Evolutionary conservation across 805 yeast genomes (phyloP), one percentile per base, ranked within the genome.

Genomic region (Ogataea parapolymorpha): DNA sequence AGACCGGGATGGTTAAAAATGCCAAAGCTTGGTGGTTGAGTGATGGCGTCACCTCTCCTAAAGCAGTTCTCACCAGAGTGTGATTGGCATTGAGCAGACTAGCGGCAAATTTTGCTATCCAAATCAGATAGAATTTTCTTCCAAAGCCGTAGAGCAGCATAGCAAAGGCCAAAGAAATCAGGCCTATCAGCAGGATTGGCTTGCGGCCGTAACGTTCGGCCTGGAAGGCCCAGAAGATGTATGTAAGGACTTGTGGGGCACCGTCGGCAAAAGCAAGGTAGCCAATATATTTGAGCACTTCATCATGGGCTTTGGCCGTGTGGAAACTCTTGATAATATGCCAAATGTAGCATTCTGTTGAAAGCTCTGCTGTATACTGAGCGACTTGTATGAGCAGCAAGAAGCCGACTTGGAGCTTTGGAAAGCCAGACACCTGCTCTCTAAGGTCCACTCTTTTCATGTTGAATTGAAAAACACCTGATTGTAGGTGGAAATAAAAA

Each of bases 271-370:
- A 23, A 23, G 26, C 8, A 4, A 32, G 16, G 14, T 20, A 32
- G 16, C 26, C 35, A 13, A 32, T 32, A 12, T 22, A 22, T 12
- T 12, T 15, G 9, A 32, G 20, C 11, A 32, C 35, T 18, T 32
- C 35, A 22, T 20, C 12, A 8, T 20, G 35, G 20, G 35, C 26
- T 13, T 32, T 14, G 11, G 26, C 35, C 17, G 17, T 32, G 26
- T 32, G 35, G 16, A 32, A 32, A 13, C 35, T 32, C 16, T 32
- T 32, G 26, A 32, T 22, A 23, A 22, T 32, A 18, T 32, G 35
- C 35, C 35, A 32, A 13, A 32, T 22, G 26, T 32, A 32, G 26
- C 16, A 13, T 4, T 32, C 35, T 7, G 35, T 32, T 9, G 35
- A 32, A 6, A 14, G 23, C 13, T 15, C 23, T 4, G 35, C 35